phyloP scores from a whole-genome alignment of 805 yeast genomes.

The Candida xyloterini region DNA sequence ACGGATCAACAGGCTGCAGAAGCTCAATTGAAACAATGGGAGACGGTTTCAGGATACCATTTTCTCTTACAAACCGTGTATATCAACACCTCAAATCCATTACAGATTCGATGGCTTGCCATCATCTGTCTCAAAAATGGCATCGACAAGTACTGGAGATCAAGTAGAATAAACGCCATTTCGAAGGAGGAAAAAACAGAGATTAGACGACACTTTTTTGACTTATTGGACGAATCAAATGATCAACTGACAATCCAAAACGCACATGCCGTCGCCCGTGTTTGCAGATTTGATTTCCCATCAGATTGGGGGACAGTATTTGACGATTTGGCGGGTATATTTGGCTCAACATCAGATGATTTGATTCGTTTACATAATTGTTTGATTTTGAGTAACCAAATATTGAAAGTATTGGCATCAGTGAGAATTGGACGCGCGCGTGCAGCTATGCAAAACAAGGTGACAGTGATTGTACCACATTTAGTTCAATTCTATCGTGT shows the following conservation, averaged over 20 bases:
- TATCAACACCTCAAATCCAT: slow-evolving; percentile 52
- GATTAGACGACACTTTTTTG: slow-evolving; percentile 57
- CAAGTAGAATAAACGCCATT: slow-evolving; percentile 52
- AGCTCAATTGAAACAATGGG: slow-evolving; percentile 67
- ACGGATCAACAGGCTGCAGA: slow-evolving; percentile 64
- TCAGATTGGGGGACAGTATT: slow-evolving; percentile 80
- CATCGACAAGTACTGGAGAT: slow-evolving; percentile 80
- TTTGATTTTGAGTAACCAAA: slow-evolving; percentile 68
- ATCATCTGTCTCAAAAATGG: slow-evolving; percentile 88
- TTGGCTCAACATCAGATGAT: slow-evolving; percentile 47
- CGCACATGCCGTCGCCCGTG: slow-evolving; percentile 76
- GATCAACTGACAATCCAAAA: slow-evolving; percentile 76
- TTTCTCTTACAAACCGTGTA: slow-evolving; percentile 47
- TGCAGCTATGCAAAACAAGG: slow-evolving; percentile 70
- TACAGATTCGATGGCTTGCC: slow-evolving; percentile 81
- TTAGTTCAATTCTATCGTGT: slow-evolving; percentile 57
- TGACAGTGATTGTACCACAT: slow-evolving; percentile 59
- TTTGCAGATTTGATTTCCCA: slow-evolving; percentile 84
- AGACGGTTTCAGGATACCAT: slow-evolving; percentile 42
- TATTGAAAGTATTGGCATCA: slow-evolving; percentile 67
- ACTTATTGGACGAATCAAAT: slow-evolving; percentile 62
- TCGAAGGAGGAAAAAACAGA: slow-evolving; percentile 64
- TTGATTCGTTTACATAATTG: slow-evolving; percentile 58
- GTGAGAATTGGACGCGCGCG: slow-evolving; percentile 83
- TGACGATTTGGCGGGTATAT: slow-evolving; percentile 50